These are phyloP conservation scores for Andrographis paniculata DNA, from an alignment of 305 asterid genomes.

Conservation along the genomic window DNA sequence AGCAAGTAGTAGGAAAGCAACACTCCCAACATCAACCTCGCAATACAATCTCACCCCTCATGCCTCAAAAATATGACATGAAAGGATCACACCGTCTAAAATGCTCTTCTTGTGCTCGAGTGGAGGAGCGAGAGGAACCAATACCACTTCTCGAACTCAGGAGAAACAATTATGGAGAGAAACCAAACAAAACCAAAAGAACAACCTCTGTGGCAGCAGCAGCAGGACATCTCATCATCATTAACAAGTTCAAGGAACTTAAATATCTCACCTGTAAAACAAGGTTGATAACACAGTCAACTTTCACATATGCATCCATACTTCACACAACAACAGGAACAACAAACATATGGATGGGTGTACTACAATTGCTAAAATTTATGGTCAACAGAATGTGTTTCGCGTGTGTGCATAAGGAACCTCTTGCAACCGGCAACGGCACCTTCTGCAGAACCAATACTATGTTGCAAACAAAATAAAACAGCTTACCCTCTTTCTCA, in stretches of 20 bases:
- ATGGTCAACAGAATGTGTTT: neutral
- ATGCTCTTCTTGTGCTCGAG: conserved; percentile 33
- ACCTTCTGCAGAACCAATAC: neutral
- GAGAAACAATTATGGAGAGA: conserved; percentile 16
- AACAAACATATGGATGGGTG: no score
- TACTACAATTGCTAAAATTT: neutral
- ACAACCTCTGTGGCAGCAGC: no score
- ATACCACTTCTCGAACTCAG: no score
- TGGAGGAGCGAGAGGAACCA: conserved; percentile 17
- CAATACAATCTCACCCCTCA: conserved; percentile 17
- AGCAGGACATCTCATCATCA: neutral
- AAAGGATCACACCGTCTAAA: conserved; percentile 46
- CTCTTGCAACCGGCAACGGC: neutral
- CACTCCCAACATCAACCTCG: neutral
- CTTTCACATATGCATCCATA: no score
- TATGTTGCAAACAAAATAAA: conserved; percentile 1
- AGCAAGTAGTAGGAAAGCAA: no score
- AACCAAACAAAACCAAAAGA: conserved; percentile 18
- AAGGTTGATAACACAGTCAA: no score
- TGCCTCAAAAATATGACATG: conserved; percentile 44
- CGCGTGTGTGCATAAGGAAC: neutral
- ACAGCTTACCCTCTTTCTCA: conserved; percentile 19
- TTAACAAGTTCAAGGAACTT: neutral
- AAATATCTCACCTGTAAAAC: conserved; percentile 27
- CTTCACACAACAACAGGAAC: no score